phyloP scores from a whole-genome alignment of 345 rosid species.

The Melastoma malabathricum region DNA sequence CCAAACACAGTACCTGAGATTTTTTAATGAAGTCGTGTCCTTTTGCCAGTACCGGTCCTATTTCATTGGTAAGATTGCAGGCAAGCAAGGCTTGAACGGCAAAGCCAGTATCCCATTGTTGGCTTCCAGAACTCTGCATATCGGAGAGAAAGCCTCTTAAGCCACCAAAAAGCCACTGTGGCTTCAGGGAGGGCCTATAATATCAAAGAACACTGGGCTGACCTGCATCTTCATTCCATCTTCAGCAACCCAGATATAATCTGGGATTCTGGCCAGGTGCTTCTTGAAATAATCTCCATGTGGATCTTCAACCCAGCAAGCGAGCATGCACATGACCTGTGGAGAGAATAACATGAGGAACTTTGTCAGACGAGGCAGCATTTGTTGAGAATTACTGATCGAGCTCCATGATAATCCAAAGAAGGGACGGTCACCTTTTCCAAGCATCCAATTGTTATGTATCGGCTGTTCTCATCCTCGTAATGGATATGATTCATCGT shows the following conservation, averaged over 20 bases:
- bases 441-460: conserved; percentile 28
- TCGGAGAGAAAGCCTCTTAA: neutral
- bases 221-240: conserved; percentile 66
- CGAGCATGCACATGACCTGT: conserved; percentile 42
- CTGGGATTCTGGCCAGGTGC: conserved; percentile 40
- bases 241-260: conserved; percentile 54
- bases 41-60: conserved; percentile 17
- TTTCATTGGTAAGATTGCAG: conserved; percentile 20
- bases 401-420: neutral
- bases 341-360: conserved; percentile 1
- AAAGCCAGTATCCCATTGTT: conserved; percentile 44
- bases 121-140: conserved; percentile 46
- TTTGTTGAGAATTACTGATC: neutral
- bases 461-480: conserved; percentile 31
- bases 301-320: conserved; percentile 68
- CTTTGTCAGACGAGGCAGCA: neutral
- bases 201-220: neutral
- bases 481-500: conserved; percentile 26
- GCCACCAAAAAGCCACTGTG: too few species aligned
- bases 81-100: conserved; percentile 34
- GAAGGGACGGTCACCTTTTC: conserved; percentile 17
- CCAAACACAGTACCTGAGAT: conserved; percentile 26
- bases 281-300: conserved; percentile 36
- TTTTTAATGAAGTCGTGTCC: conserved; percentile 27
- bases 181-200: too few species aligned